Percentiles rank a stretch among this genome's conserved stretches.
Conservation (phyloP, 495 filamentous ascomycete species). For the Apodospora peruviana region DNA sequence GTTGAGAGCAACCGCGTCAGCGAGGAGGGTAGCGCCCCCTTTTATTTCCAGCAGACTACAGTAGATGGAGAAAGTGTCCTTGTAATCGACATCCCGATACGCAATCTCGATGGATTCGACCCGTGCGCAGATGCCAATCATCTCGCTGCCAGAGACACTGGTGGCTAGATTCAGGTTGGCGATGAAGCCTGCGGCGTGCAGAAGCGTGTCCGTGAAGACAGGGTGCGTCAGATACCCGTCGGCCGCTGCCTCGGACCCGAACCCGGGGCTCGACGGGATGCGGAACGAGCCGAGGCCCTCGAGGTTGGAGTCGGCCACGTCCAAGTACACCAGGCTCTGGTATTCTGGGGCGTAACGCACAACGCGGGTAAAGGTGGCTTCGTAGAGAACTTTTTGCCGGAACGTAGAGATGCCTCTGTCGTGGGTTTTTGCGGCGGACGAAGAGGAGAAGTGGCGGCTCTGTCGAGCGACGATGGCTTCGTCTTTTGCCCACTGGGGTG, state of each 20-base stretch:
- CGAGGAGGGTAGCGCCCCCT: background rate
- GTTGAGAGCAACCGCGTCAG: background rate
- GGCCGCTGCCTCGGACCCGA: background rate
- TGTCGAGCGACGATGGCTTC: background rate
- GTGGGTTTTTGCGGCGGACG: too few species aligned
- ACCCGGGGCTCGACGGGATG: background rate
- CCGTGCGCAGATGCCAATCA: background rate
- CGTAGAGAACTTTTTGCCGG: background rate
- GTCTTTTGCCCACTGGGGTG: background rate
- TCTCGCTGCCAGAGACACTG: background rate
- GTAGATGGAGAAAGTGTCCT: background rate
- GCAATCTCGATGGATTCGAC: background rate
- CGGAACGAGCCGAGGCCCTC: background rate
- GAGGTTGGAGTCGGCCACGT: background rate
- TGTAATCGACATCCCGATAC: background rate
- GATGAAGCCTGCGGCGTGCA: background rate
- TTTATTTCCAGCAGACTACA: background rate
- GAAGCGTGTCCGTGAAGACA: background rate
- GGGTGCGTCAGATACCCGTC: background rate
- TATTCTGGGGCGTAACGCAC: background rate
- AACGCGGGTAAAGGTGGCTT: background rate
- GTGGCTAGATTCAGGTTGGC: background rate
- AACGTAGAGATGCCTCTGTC: background rate
- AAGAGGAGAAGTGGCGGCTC: background rate
- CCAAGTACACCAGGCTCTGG: background rate